A percentile compares a stretch with the other conserved stretches of the same genome.
These are phyloP conservation scores for Diaporthe vexans DNA, from an alignment of 2,329 filamentous ascomycete species.

Conservation along the genomic window DNA sequence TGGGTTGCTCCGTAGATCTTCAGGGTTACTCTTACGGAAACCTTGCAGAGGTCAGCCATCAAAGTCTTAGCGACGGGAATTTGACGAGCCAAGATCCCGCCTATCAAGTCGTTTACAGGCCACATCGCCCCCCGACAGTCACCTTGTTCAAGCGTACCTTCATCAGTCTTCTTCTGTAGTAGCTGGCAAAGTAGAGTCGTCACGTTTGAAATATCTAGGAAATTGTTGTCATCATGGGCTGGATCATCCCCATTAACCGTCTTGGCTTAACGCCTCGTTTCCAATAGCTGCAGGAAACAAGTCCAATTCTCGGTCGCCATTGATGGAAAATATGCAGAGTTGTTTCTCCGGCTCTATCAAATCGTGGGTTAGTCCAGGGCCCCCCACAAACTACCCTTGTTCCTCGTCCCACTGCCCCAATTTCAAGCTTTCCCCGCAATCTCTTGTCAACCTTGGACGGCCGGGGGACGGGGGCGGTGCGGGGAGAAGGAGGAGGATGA, in stretches of 20 bases:
- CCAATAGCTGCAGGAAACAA: slow-evolving; percentile 1
- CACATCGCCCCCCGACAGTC: not conserved
- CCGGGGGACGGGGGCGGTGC: not conserved
- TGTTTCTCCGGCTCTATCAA: slow-evolving; percentile 11
- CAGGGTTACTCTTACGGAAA: not conserved
- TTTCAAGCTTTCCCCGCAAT: slow-evolving; percentile 25
- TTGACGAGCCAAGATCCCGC: slow-evolving; percentile 21
- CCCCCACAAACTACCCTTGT: not conserved
- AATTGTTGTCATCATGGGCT: slow-evolving; percentile 5
- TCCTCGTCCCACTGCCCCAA: not conserved
- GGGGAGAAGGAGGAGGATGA: slow-evolving; percentile 17
- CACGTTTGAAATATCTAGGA: not conserved
- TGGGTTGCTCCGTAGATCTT: not conserved
- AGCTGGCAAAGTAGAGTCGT: slow-evolving; percentile 1
- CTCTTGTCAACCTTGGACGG: not conserved
- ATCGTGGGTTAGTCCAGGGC: slow-evolving; percentile 1
- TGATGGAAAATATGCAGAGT: slow-evolving; percentile 37
- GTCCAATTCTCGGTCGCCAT: slow-evolving; percentile 15
- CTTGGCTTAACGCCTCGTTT: slow-evolving; percentile 16
- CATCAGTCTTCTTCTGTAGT: not conserved
- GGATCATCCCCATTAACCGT: slow-evolving; percentile 15
- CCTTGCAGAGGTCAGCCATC: not conserved
- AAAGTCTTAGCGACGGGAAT: not conserved
- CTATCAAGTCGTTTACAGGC: slow-evolving; percentile 20
- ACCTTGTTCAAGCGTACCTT: not conserved